Base-by-base conservation (phyloP, 2,329 filamentous ascomycete genomes). In the Didymella glomerata region DNA sequence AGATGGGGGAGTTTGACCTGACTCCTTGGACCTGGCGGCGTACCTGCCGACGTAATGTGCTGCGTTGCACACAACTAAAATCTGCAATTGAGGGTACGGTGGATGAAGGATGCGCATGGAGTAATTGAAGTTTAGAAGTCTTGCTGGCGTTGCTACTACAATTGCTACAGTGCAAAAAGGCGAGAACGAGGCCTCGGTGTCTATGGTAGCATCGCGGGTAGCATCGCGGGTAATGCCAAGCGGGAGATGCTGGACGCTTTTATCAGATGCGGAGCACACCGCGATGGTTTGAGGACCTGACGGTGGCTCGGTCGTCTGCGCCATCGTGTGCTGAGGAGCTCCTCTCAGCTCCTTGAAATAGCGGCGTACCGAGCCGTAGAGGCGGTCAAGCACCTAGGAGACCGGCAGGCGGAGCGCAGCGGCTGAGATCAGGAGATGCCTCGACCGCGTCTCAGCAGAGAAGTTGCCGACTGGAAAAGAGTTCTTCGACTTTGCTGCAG, bases 241-340 rank as follows among this genome's bases (percentile, higher is more conserved):
- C 27, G 24, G 18, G 14, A 20, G 18, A 10, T 20, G 42, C 32
- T 36, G 32, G 32, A 36, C 3, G 3, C 3, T 22, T 32, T 48
- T 55, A 55, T 60, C 57, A 55, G 57, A 60, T 60, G 52, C 57
- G 57, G 57, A 54, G 47, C 41, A 54, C 30, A 36, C 41, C 51
- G 51, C 20, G 44, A 28, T 44, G 36, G 41, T 40, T 11, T 32
- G 18, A 16, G 14, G 36, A 40, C 14, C 55, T 58, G 54, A 28
- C 8, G 36, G 36, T 20, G 36, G 36, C 36, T 40, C 48, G n/a
- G 36, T 44, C 30, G 44, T 52, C 44, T 28, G 55, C 55, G 48
- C 55, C 48, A 48, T 48, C n/a, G 25, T 52, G 48, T 28, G 48
- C 38, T 48, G 55, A 48, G 49, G 28, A 38, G 55, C 44, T 53